Base-by-base conservation (phyloP, 495 filamentous ascomycete genomes). In the Aspergillus conjunctus region DNA sequence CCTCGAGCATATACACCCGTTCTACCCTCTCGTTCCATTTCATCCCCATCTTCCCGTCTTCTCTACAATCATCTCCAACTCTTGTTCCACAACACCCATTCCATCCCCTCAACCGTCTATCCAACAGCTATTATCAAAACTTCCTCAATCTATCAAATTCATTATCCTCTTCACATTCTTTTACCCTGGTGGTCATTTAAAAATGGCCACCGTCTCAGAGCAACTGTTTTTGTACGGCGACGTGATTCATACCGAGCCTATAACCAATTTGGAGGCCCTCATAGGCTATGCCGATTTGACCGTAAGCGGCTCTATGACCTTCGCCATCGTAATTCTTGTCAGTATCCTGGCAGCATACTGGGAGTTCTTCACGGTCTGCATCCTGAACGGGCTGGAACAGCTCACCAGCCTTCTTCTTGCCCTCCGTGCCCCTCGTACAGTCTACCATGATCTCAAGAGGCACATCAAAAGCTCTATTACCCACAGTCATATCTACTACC, bases 191-290 rank as follows among this genome's bases (percentile, higher is more conserved):
- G 20, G 17, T 54, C 12, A 31, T 41, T 21, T n/a, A 45, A 57
- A 56, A 26, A 68, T 66, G 66, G 58, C 63, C 9, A 62, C 60
- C 32, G 30, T 37, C 7, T 1, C 21, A 1, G 63, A 66, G n/a
- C 60, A 66, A 45, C 10, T 62, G 7, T 64, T 62, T 22, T 43
- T 68, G 9, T 66, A 48, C 33, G 63, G 66, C 15, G 45, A 64
- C 8, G 48, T 41, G 6, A 26, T 60, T 17, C 54, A 56, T 9
- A 14, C 56, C 12, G 54, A 56, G 14, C 56, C 54, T 12, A 4
- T 46, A 11, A 48, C 56, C 9, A 49, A 45, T 20, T 17, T 57
- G 14, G 12, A 21, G 5, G 53, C 48, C 30, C 8, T 62, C 9
- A 15, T 64, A 4, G 50, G 5, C 1, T 59, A 60, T 30, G 37